Percentiles rank a stretch among this genome's conserved stretches.
These are phyloP conservation scores for Posidonia australis DNA, from an alignment of 106 monocot genomes.

Conservation along the genomic window DNA sequence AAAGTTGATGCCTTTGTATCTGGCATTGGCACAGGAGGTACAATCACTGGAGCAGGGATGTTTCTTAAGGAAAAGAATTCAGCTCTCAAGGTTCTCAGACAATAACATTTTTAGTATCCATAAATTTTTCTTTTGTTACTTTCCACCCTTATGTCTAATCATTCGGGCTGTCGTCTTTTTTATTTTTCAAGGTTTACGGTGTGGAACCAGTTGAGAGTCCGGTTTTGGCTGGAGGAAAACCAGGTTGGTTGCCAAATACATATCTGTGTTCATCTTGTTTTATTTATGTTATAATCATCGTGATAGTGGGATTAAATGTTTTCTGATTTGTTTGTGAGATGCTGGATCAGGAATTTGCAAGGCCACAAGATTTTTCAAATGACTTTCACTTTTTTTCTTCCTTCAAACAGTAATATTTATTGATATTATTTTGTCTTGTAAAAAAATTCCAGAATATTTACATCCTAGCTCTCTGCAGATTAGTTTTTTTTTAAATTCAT, in stretches of 20 bases:
- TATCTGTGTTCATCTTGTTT: neutral
- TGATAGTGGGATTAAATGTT: no score
- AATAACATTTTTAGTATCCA: neutral
- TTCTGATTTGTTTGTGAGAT: no score
- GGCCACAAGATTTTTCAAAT: no score
- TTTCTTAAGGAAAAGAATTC: constrained; percentile 59
- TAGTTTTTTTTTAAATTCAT: no score
- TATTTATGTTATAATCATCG: no score
- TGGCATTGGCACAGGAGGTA: constrained; percentile 24
- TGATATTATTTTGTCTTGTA: no score
- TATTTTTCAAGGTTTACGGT: constrained; percentile 37
- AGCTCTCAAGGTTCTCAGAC: constrained; percentile 24
- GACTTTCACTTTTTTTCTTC: no score
- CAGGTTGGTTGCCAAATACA: constrained; percentile 25
- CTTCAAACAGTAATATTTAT: no score
- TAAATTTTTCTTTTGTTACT: neutral
- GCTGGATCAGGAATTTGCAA: no score
- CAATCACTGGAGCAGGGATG: constrained; percentile 43
- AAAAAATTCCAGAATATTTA: no score
- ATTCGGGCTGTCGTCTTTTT: neutral
- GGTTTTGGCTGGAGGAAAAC: constrained; percentile 43
- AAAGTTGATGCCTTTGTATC: constrained; percentile 36
- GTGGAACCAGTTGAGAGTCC: constrained; percentile 64
- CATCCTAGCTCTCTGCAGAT: no score
- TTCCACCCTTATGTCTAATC: neutral